phyloP scores from a whole-genome alignment of 306 rosid genomes.

The Echinosophora koreensis region DNA sequence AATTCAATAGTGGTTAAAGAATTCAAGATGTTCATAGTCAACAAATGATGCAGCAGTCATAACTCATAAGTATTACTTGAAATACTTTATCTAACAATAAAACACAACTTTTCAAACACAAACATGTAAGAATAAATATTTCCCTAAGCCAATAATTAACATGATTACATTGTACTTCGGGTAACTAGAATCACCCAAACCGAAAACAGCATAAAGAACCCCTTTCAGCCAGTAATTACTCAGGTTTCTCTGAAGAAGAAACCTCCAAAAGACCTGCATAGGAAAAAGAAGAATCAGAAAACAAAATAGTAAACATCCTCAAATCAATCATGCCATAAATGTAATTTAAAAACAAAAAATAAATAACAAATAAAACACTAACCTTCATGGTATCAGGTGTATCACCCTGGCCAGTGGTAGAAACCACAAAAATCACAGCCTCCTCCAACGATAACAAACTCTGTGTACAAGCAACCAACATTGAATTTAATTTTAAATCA shows the following conservation, averaged over 20 bases:
- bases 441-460: conserved; percentile 64
- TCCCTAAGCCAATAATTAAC: not conserved
- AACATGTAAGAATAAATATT: conserved; percentile 21
- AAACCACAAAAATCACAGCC: conserved; percentile 84
- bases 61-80: not conserved
- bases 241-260: conserved; percentile 80
- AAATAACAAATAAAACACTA: not conserved
- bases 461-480: conserved; percentile 54
- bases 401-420: conserved; percentile 98
- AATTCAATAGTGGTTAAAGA: not conserved
- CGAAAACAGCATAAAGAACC: conserved; percentile 80
- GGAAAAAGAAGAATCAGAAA: conserved; percentile 35
- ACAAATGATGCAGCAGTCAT: not conserved
- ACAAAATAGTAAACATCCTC: not conserved
- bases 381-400: conserved; percentile 95
- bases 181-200: conserved; percentile 94
- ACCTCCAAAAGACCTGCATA: conserved; percentile 87
- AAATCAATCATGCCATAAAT: not conserved
- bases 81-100: conserved; percentile 14
- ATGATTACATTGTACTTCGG: conserved; percentile 86
- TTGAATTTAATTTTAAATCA: conserved; percentile 8
- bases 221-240: conserved; percentile 76
- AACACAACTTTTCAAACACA: conserved; percentile 5
- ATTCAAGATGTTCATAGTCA: not conserved
- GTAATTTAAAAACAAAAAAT: not conserved